Conservation (phyloP, 352 stramenopile genomes). For the Globisporangium yorkense region DNA sequence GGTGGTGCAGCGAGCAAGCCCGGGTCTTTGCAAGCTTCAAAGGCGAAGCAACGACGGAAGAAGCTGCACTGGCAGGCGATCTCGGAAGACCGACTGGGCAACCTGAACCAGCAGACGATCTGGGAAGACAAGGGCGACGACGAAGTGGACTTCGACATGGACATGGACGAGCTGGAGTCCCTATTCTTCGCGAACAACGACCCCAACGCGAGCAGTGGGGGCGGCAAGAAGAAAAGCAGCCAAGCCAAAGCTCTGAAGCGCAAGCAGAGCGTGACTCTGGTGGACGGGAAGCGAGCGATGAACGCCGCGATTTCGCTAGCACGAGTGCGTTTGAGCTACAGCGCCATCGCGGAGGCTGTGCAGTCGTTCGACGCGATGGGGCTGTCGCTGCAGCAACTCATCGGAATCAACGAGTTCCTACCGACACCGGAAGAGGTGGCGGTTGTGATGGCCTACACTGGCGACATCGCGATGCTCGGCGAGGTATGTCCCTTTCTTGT, state of each 20-base stretch:
- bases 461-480: constrained; percentile 53
- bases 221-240: constrained; percentile 43
- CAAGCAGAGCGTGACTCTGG: constrained; percentile 87
- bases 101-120: constrained; percentile 65
- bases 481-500: constrained; percentile 34
- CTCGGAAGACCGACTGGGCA: constrained; percentile 73
- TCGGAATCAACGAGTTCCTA: constrained; percentile 92
- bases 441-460: constrained; percentile 74
- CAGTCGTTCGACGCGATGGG: constrained; percentile 56
- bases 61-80: constrained; percentile 89
- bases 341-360: constrained; percentile 77
- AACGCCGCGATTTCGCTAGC: constrained; percentile 97
- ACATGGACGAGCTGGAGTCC: constrained; percentile 85
- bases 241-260: constrained; percentile 42
- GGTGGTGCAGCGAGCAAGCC: constrained; percentile 7
- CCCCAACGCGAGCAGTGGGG: constrained; percentile 11
- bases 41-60: constrained; percentile 50
- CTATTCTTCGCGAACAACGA: constrained; percentile 78
- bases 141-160: constrained; percentile 63
- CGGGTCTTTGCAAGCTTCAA: not conserved
- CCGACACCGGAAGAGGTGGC: constrained; percentile 90
- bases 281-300: constrained; percentile 96
- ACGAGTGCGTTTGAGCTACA: constrained; percentile 91
- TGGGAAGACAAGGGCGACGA: constrained; percentile 80
- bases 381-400: constrained; percentile 70